phyloP scores from a whole-genome alignment of 1,284 basidiomycete species.

The Sporisorium sorghi region DNA sequence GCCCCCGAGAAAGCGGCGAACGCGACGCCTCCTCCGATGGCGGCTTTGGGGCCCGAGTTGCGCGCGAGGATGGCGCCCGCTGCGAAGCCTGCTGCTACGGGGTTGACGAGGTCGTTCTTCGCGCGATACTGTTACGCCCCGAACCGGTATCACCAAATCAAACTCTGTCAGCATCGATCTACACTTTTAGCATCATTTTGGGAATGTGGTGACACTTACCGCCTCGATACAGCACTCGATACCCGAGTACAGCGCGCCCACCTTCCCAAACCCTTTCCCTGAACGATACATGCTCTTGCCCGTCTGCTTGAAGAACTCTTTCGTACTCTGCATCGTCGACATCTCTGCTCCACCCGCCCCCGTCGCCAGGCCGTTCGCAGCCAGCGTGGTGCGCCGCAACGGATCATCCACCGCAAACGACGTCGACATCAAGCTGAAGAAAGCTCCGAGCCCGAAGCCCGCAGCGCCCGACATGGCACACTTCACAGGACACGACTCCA shows the following conservation, averaged over 20 bases:
- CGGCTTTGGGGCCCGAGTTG: constrained; percentile 63
- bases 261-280: constrained; percentile 93
- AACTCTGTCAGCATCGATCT: not conserved
- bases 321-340: constrained; percentile 77
- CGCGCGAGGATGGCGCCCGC: constrained; percentile 65
- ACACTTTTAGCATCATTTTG: too few relatives aligned
- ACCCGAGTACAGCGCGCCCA: constrained; percentile 91
- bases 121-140: constrained; percentile 59
- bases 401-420: constrained; percentile 97
- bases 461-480: constrained; percentile 78
- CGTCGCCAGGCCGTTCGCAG: constrained; percentile 32
- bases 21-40: constrained; percentile 63
- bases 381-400: constrained; percentile 55
- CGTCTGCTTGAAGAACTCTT: constrained; percentile 92
- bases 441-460: constrained; percentile 92
- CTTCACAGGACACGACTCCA: constrained; percentile 88
- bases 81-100: constrained; percentile 61
- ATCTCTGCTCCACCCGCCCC: constrained; percentile 21
- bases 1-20: constrained; percentile 68
- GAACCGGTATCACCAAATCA: not conserved
- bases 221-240: constrained; percentile 96
- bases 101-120: constrained; percentile 66
- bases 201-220: constrained; percentile 75
- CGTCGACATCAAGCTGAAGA: constrained; percentile 95
- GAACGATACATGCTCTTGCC: constrained; percentile 89